These are phyloP conservation scores for Solanum etuberosum DNA, from an alignment of 257 asterid genomes.

Conservation along the genomic window DNA sequence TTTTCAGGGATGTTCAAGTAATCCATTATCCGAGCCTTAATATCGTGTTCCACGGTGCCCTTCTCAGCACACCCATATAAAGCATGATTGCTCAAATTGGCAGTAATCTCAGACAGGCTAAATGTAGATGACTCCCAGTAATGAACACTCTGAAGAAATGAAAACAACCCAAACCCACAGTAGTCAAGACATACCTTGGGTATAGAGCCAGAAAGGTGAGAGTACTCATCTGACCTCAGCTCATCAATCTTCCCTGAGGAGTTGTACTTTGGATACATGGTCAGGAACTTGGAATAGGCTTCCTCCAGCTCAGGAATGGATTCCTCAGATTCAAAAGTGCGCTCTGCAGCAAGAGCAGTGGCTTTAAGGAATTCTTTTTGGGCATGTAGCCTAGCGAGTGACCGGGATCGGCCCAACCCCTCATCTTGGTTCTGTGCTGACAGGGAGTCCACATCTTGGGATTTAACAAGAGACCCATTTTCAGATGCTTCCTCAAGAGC, in stretches of 20 bases:
- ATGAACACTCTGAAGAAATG: slow-evolving; percentile 85
- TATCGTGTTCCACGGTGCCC: slow-evolving; percentile 80
- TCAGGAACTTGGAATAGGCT: slow-evolving; percentile 71
- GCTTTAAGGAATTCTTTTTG: slow-evolving; percentile 92
- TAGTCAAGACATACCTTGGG: slow-evolving; percentile 94
- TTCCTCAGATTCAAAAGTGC: slow-evolving; percentile 50
- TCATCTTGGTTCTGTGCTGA: slow-evolving; percentile 55
- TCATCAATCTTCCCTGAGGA: slow-evolving; percentile 83
- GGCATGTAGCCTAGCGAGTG: slow-evolving; percentile 82
- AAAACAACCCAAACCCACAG: slow-evolving; percentile 95
- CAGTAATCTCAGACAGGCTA: slow-evolving; percentile 93
- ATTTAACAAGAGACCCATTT: slow-evolving; percentile 78
- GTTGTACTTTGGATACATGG: slow-evolving; percentile 87
- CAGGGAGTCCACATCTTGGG: slow-evolving; percentile 73
- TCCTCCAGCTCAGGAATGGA: slow-evolving; percentile 58
- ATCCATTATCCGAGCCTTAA: slow-evolving; percentile 82
- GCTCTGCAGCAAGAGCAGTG: slow-evolving; percentile 91
- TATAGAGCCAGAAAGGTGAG: slow-evolving; percentile 50
- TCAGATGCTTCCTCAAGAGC: slow-evolving; percentile 99
- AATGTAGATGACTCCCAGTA: slow-evolving; percentile 95
- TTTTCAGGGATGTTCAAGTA: slow-evolving; percentile 90
- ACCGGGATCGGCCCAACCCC: slow-evolving; percentile 73
- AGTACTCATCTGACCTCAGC: slow-evolving; percentile 77
- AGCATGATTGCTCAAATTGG: slow-evolving; percentile 95
- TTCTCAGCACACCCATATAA: slow-evolving; percentile 86